These are phyloP conservation scores for Phoenix roebelenii DNA, from an alignment of 176 grass and related monocot genomes.

Conservation along the genomic window DNA sequence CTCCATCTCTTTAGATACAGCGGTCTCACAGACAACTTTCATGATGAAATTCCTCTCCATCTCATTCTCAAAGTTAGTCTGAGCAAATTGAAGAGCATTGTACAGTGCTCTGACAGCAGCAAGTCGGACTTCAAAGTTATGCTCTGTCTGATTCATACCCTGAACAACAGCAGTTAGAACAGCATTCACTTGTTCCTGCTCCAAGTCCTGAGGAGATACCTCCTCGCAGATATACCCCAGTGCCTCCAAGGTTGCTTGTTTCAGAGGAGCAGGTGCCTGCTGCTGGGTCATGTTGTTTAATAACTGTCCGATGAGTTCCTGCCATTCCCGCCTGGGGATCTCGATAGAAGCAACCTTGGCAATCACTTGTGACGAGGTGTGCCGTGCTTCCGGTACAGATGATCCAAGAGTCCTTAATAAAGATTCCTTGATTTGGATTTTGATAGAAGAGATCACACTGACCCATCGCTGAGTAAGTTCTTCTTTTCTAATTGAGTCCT, in stretches of 20 bases:
- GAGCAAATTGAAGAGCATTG: conserved; percentile 74
- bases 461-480: conserved; percentile 57
- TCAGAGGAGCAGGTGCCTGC: conserved; percentile 45
- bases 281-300: conserved; percentile 51
- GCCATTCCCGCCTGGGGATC: conserved; percentile 79
- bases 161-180: conserved; percentile 76
- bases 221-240: conserved; percentile 96
- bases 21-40: conserved; percentile 81
- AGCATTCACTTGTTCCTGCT: conserved; percentile 78
- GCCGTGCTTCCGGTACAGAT: conserved; percentile 56
- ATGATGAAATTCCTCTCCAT: conserved; percentile 90
- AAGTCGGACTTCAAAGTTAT: conserved; percentile 58
- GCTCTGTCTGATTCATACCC: conserved; percentile 64
- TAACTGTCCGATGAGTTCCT: conserved; percentile 69
- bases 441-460: conserved; percentile 43
- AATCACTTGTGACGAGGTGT: conserved; percentile 84
- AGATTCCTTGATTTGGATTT: conserved; percentile 80
- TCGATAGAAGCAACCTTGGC: conserved; percentile 94
- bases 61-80: conserved; percentile 88
- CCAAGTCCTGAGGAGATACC: conserved; percentile 62
- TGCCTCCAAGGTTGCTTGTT: conserved; percentile 82
- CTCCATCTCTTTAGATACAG: conserved; percentile 66
- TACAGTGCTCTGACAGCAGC: conserved; percentile 69
- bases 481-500: conserved; percentile 54
- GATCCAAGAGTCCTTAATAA: conserved; percentile 71